Evolutionary conservation across 768 basidiomycete genomes (phyloP).

Genomic region (Serpula lacrymans): DNA sequence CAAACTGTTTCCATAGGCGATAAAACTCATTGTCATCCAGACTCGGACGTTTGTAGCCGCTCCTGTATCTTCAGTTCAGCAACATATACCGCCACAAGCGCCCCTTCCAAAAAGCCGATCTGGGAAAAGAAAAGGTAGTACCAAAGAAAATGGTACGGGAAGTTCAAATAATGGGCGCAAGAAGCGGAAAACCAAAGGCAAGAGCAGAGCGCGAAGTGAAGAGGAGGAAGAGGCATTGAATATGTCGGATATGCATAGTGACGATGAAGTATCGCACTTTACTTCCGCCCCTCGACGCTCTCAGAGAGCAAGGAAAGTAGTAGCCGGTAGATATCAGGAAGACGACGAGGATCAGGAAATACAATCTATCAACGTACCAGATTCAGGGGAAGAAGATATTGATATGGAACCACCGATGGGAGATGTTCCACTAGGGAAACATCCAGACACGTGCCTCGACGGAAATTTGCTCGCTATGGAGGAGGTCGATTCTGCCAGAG

Average conservation of each 20-base stretch:
- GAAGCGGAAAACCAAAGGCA: slow-evolving; percentile 40
- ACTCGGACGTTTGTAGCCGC: slow-evolving; percentile 40
- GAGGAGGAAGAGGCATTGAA: slow-evolving; percentile 22
- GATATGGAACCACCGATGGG: slow-evolving; percentile 12
- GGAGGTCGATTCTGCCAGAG: not conserved
- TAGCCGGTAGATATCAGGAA: slow-evolving; percentile 23
- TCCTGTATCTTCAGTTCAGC: slow-evolving; percentile 18
- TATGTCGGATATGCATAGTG: slow-evolving; percentile 15
- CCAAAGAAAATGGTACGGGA: slow-evolving; percentile 5
- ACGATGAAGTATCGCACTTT: slow-evolving; percentile 16
- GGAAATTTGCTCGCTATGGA: not conserved
- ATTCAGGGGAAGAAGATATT: not conserved
- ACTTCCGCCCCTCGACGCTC: slow-evolving; percentile 23
- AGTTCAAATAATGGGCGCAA: slow-evolving; percentile 17
- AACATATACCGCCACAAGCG: slow-evolving; percentile 17
- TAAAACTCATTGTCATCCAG: slow-evolving; percentile 19
- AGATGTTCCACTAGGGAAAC: not conserved
- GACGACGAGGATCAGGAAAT: slow-evolving; percentile 16
- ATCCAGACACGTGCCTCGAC: not conserved
- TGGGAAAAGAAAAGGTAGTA: slow-evolving; percentile 19
- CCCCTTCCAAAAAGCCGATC: slow-evolving; percentile 13
- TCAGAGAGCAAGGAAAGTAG: slow-evolving; percentile 26
- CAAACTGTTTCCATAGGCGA: not conserved
- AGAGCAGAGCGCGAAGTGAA: slow-evolving; percentile 21
- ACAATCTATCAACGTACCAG: slow-evolving; percentile 2